Conservation (phyloP, 306 rosid genomes). For the Begonia loranthoides region DNA sequence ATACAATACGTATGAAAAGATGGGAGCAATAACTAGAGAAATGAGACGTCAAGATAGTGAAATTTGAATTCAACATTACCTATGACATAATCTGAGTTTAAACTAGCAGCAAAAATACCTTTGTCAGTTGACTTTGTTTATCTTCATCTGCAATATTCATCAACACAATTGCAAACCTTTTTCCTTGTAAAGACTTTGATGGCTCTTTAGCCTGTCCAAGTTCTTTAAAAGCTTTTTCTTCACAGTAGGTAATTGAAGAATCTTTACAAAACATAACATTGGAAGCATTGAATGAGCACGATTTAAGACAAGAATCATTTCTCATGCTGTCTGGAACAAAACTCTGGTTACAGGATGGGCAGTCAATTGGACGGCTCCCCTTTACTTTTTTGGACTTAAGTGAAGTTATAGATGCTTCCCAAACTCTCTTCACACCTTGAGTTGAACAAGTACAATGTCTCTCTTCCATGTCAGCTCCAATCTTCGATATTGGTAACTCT, state of each 20-base stretch:
- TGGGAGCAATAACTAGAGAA: background rate
- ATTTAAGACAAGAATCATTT: constrained; percentile 23
- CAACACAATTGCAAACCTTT: constrained; percentile 53
- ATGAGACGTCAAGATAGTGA: constrained; percentile 1
- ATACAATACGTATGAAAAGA: too few species aligned
- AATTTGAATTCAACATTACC: too few species aligned
- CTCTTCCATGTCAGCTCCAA: constrained; percentile 20
- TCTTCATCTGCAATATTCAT: constrained; percentile 76
- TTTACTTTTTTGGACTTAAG: constrained; percentile 82
- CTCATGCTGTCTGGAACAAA: constrained; percentile 22
- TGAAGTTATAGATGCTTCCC: constrained; percentile 81
- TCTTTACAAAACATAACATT: constrained; percentile 13
- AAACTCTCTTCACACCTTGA: constrained; percentile 41
- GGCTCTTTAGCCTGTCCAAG: constrained; percentile 12
- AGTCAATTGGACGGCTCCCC: constrained; percentile 50
- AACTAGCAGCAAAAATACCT: constrained; percentile 25
- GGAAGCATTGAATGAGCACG: constrained; percentile 21
- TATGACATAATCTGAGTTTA: background rate
- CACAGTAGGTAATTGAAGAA: constrained; percentile 12
- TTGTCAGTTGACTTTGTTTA: constrained; percentile 51
- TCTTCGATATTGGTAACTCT: constrained; percentile 20
- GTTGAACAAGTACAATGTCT: constrained; percentile 31
- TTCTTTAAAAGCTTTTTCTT: constrained; percentile 18
- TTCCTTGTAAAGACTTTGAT: constrained; percentile 27
- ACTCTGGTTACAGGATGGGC: constrained; percentile 24